A percentile compares a stretch with the other conserved stretches of the same genome.
phyloP scores from a whole-genome alignment of 768 basidiomycete species.

The Psilocybe cubensis region DNA sequence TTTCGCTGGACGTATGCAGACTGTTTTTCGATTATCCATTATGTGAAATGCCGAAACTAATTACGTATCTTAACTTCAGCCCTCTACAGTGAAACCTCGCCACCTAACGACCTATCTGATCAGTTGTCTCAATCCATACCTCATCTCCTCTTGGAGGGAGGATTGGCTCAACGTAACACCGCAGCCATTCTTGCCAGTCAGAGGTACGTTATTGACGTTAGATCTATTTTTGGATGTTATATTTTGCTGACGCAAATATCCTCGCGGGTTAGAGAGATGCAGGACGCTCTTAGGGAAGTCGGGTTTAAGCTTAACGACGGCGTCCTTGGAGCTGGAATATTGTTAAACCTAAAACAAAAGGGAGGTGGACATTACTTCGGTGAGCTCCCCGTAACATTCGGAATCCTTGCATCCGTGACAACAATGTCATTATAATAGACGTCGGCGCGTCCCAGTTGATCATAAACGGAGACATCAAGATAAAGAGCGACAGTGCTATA shows the following conservation, averaged over 20 bases:
- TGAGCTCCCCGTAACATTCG: constrained; percentile 20
- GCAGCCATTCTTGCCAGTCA: constrained; percentile 33
- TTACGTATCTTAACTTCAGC: constrained; percentile 14
- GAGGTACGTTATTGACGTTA: constrained; percentile 48
- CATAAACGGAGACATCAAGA: constrained; percentile 69
- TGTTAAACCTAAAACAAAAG: constrained; percentile 47
- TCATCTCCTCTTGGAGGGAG: constrained; percentile 25
- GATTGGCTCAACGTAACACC: constrained; percentile 17
- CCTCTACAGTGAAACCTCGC: constrained; percentile 47
- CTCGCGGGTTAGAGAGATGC: constrained; percentile 24
- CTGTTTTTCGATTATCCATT: not conserved
- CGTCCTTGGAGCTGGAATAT: constrained; percentile 52
- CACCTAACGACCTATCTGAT: constrained; percentile 51
- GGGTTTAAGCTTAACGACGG: constrained; percentile 64
- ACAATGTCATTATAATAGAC: constrained; percentile 34
- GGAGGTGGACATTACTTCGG: constrained; percentile 75
- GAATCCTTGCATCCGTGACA: not conserved
- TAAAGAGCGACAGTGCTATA: constrained; percentile 64
- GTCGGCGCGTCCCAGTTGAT: constrained; percentile 64
- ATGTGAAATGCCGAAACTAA: not conserved
- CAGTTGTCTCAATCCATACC: constrained; percentile 48
- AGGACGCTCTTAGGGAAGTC: constrained; percentile 56
- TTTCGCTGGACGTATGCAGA: constrained; percentile 16
- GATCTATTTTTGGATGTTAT: constrained; percentile 53
- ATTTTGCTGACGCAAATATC: not conserved